Evolutionary conservation across 345 rosid species (phyloP), one percentile per base, ranked within the genome.

Genomic region (Laguncularia racemosa): DNA sequence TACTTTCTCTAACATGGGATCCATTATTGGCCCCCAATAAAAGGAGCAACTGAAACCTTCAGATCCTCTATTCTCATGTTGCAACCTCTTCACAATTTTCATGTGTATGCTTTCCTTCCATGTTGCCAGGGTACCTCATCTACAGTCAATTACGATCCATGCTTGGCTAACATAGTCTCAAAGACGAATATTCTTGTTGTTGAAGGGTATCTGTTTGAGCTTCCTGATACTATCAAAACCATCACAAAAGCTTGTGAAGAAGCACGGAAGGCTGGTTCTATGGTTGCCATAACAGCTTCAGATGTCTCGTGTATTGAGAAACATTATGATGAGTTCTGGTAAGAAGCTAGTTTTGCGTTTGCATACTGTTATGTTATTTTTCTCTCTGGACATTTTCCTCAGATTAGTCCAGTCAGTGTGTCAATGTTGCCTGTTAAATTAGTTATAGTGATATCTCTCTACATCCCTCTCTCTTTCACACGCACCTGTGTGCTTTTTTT

Each of bases 311-410:
- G 98, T 77, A 86, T 92, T 5, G 97, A 92, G 71, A 79, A 85
- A 50, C 95, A 86, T 68, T 89, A 86, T 55, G 96, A 89, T 79
- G 95, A 84, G 71, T 92, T 84, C 79, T 89, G 98, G 98, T 92
- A 67, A 63, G 69, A 59, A 58, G 48, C 59, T 60, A 14, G 21
- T 15, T 38, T 16, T 13, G 17, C 55, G 17, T 50, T 14, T 16
- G 52, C 20, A 43, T 60, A 16, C 48, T 50, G 26, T 56, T 20
- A 40, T 13, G 10, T 18, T 17, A 17, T 44, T 46, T 16, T 14
- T 57, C 12, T 45, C 26, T 43, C 17, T 38, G 44, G 44, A 40
- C 21, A 33, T 61, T 48, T 23, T 23, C 28, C 28, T 23, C 28
- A 23, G 28, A 23, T 23, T 2, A 23, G 28, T 23, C 4, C 28